Percentiles rank a stretch among this genome's conserved stretches.
Evolutionary conservation across 371 early-diverging fungal species (phyloP).

Genomic region (Mortierella sp.): DNA sequence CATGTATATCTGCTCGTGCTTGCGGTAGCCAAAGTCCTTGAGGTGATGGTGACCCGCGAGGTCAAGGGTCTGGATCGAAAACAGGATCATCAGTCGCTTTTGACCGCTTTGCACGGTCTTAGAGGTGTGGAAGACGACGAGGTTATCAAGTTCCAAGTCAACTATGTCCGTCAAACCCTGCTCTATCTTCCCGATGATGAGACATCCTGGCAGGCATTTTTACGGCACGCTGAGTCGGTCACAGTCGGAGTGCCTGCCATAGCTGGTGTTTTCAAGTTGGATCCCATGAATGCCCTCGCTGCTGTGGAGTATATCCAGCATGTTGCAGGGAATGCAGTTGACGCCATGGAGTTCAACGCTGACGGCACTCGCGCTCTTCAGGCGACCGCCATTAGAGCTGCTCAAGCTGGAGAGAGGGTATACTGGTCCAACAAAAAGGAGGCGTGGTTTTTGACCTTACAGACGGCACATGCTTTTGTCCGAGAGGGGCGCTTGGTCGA

Average conservation of each 20-base stretch:
- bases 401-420: background rate
- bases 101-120: background rate
- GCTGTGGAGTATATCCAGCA: background rate
- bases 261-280: slow-evolving; percentile 14
- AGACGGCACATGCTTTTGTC: background rate
- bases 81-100: background rate
- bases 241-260: background rate
- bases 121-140: background rate
- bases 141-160: background rate
- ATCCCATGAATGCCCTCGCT: background rate
- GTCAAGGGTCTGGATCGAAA: slow-evolving; percentile 16
- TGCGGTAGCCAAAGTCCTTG: background rate
- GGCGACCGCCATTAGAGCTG: background rate
- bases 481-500: background rate
- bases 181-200: slow-evolving; percentile 19
- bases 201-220: background rate
- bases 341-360: background rate
- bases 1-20: background rate
- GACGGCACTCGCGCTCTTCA: background rate
- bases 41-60: background rate
- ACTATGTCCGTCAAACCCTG: slow-evolving; percentile 20
- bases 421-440: background rate
- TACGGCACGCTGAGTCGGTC: background rate
- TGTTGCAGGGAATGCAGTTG: background rate
- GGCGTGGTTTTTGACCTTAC: background rate